Evolutionary conservation across 768 basidiomycete genomes (phyloP).

Genomic region (Pholiota conissans): DNA sequence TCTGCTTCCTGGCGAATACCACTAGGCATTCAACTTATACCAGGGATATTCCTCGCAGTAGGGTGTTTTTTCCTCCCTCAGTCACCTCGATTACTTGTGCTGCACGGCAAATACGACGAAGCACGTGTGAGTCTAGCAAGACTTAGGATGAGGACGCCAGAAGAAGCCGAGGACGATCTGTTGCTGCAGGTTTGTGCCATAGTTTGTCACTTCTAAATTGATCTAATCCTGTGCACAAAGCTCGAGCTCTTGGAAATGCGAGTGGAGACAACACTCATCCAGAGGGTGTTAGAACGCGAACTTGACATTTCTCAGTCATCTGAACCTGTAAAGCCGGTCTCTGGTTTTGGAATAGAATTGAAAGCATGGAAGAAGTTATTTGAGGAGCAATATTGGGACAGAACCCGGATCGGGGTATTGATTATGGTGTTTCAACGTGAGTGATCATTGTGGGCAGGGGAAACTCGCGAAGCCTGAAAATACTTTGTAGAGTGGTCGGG

Average conservation of each 20-base stretch:
- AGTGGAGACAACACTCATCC: constrained; percentile 59
- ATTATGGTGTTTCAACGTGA: constrained; percentile 86
- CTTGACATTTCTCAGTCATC: not conserved
- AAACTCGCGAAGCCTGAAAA: too few relatives aligned
- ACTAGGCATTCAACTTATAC: constrained; percentile 68
- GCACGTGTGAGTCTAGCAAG: constrained; percentile 58
- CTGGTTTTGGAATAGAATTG: constrained; percentile 32
- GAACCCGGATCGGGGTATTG: constrained; percentile 69
- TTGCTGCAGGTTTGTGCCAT: not conserved
- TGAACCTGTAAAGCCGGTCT: constrained; percentile 8
- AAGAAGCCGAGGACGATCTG: constrained; percentile 46
- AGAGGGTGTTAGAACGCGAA: constrained; percentile 27
- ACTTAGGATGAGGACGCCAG: constrained; percentile 47
- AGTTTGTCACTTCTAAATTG: constrained; percentile 17
- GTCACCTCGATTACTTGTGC: constrained; percentile 60
- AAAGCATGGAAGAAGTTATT: constrained; percentile 60
- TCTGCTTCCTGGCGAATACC: constrained; percentile 79
- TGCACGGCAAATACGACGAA: constrained; percentile 55
- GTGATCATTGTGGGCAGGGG: too few relatives aligned
- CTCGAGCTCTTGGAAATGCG: constrained; percentile 79
- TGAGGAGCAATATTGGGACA: constrained; percentile 47
- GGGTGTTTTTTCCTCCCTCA: constrained; percentile 63
- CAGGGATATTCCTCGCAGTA: constrained; percentile 63
- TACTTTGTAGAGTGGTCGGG: constrained; percentile 92
- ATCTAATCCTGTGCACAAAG: constrained; percentile 41